Conservation (phyloP, 441 rosid genomes). For the Lepidium campestre region DNA sequence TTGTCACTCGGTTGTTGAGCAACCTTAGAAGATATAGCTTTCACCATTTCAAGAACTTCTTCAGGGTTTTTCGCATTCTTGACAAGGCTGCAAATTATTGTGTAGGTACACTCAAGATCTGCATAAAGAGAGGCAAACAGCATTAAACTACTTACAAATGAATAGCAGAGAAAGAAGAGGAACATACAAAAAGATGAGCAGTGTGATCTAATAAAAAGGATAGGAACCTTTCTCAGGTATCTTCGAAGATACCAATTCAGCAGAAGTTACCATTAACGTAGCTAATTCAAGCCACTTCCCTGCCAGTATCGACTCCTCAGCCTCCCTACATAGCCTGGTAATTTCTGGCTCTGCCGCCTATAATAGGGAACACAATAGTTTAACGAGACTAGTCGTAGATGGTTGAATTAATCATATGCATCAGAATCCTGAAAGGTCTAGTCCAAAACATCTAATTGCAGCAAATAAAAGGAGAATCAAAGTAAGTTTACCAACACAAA, state of each 20-base stretch:
- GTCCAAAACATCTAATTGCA: background rate
- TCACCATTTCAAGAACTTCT: conserved; percentile 70
- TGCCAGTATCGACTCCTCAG: conserved; percentile 59
- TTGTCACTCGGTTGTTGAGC: conserved; percentile 83
- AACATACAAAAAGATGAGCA: background rate
- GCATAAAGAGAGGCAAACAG: conserved; percentile 1
- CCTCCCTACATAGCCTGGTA: conserved; percentile 70
- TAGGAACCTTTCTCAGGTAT: conserved; percentile 83
- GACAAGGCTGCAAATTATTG: conserved; percentile 88
- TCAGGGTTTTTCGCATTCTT: conserved; percentile 51
- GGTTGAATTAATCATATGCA: background rate
- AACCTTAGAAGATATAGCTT: conserved; percentile 66
- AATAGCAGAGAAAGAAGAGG: background rate
- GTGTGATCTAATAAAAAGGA: background rate
- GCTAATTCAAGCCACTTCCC: conserved; percentile 81
- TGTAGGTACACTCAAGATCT: conserved; percentile 96
- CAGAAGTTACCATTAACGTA: conserved; percentile 81
- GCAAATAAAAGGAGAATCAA: background rate
- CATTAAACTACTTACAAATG: background rate
- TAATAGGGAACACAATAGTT: background rate
- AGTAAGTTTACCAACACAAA: background rate
- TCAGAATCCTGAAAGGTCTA: background rate
- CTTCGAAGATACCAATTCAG: conserved; percentile 80
- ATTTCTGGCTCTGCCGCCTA: conserved; percentile 85
- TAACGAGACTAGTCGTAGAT: background rate